Evolutionary conservation across 2,329 filamentous ascomycete species (phyloP), one percentile per base, ranked within the genome.

Genomic region (Fusarium solani-melongenae): DNA sequence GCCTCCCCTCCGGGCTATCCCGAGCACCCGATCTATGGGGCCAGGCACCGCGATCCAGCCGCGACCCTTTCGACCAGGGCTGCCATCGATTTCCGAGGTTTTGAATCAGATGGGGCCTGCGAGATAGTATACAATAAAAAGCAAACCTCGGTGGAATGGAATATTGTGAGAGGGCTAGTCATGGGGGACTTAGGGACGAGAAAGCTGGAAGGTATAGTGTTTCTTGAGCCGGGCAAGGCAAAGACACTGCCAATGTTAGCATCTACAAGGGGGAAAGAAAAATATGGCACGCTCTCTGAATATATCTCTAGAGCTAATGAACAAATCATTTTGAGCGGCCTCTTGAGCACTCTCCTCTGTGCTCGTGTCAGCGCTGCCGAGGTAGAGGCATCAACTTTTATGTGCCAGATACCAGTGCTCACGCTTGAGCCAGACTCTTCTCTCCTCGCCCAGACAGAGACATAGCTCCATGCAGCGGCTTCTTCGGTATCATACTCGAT

Each of bases 171-270:
- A 29, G 4, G 6, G 3, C 2, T 27, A 2, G 1, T 14, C 2
- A 29, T 12, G 10, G 10, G 10, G 10, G 1, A 31, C n/a, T 11
- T 5, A 1, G 1, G 15, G 3, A 7, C 15, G 1, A 2, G 2
- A 29, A n/a, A 7, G 15, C 2, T 12, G 4, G 22, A 46, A 4
- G 41, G 14, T 6, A 11, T 29, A 6, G 24, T 51, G 3, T 24
- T 7, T 29, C 24, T 29, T 31, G 15, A n/a, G 17, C 17, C 15
- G 3, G 15, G 15, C 24, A 29, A 51, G 46, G 5, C 10, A 12
- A 51, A n/a, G 46, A 6, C 15, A n/a, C 10, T 7, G 46, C 15
- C 17, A 8, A 12, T 15, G 7, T n/a, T 29, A 12, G 24, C 15
- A 24, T 7, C 38, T 5, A n/a, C 4, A 2, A n/a, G 10, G 9